These are phyloP conservation scores for Argentina anserina DNA, from an alignment of 306 rosid species.

Conservation along the genomic window DNA sequence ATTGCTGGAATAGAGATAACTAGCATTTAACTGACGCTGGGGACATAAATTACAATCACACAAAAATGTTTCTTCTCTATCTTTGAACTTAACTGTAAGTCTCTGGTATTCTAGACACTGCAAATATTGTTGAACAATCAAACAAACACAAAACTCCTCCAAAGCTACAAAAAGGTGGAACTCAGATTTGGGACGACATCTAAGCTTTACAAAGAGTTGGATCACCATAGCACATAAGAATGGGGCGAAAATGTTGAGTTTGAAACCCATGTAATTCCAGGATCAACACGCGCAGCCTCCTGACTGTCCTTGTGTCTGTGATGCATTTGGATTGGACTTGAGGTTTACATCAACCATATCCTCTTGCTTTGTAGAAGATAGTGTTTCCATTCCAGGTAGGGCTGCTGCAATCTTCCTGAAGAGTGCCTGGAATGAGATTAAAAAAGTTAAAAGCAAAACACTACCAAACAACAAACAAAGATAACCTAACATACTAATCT, in stretches of 20 bases:
- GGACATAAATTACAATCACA: background rate
- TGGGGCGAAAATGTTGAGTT: background rate
- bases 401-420: conserved; percentile 89
- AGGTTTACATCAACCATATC: conserved; percentile 93
- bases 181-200: background rate
- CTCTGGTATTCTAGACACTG: conserved; percentile 2
- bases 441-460: background rate
- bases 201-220: conserved; percentile 19
- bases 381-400: conserved; percentile 91
- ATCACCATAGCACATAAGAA: background rate
- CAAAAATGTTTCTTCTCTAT: conserved; percentile 2
- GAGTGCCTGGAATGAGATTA: conserved; percentile 48
- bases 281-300: conserved; percentile 68
- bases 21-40: background rate
- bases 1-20: background rate
- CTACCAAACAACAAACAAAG: background rate
- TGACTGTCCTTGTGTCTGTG: conserved; percentile 49
- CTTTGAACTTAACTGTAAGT: background rate
- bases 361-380: conserved; percentile 79
- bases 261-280: background rate
- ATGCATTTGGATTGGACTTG: conserved; percentile 44
- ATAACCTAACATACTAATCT: background rate
- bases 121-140: conserved; percentile 9
- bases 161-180: conserved; percentile 14
- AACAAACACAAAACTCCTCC: conserved; percentile 13